Evolutionary conservation across 345 rosid species (phyloP), one percentile per base, ranked within the genome.

Genomic region (Sisymbrium altissimum): DNA sequence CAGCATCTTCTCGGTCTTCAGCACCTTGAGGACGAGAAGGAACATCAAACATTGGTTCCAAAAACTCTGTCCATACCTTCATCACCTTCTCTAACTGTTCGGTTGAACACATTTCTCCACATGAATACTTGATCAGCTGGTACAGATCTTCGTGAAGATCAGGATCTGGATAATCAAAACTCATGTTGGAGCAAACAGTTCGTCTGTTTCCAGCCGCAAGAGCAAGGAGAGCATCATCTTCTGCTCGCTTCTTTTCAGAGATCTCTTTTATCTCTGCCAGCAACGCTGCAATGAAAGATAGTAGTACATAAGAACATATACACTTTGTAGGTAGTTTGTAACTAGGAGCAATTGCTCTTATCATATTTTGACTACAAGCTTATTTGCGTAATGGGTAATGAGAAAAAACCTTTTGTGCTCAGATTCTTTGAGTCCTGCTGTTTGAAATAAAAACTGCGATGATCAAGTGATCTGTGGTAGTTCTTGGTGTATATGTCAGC

Each of bases 361-460:
- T 19, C 10, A 3, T n/a, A 33, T 8, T 41, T 35, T 32, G 12
- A 64, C 54, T 15, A 13, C 25, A 12, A 10, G n/a, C 17, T 29
- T 25, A 13, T 10, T 14, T 41, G 6, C 7, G 39, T 25, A 40
- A 18, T 3, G 30, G 6, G 64, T 45, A 7, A 35, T 10, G 66
- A 39, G 38, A 30, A 70, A 21, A 64, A 79, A 93, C 98, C 97
- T 92, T 95, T 95, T 10, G 88, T 84, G 85, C 96, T 85, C 87
- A 88, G 81, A 83, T 89, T 90, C 88, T 90, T 95, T 13, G 91
- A 83, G 59, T 95, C 97, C 76, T 95, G 99, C 81, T 95, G 99
- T 85, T 89, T 95, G 84, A 95, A 92, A 84, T 90, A 95, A 84
- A 95, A 92, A 72, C 99, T 95, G 18, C 97, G 93, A 69, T 95